Evolutionary conservation across 192 early-diverging fungal species (phyloP).

Genomic region (Coemansia sp.): DNA sequence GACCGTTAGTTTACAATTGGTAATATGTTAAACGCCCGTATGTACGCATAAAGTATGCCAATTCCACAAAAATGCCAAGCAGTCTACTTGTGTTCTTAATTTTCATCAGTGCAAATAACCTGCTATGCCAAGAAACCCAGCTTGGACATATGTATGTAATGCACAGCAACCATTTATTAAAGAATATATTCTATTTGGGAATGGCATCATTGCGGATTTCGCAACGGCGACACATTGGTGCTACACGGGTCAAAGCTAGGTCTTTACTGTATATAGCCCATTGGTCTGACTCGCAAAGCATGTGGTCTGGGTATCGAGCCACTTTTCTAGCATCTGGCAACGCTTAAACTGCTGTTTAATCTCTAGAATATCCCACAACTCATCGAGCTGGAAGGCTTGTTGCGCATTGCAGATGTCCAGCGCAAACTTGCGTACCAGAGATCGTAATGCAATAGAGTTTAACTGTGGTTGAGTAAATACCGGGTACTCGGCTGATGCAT

Average conservation of each 20-base stretch:
- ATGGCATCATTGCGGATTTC: too few relatives aligned
- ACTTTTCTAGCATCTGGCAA: constrained; percentile 23
- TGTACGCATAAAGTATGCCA: too few relatives aligned
- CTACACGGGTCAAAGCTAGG: not conserved
- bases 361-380: constrained; percentile 51
- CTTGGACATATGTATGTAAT: too few relatives aligned
- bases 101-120: too few relatives aligned
- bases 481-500: constrained; percentile 58
- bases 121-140: too few relatives aligned
- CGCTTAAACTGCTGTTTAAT: constrained; percentile 59
- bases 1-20: too few relatives aligned
- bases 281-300: not conserved
- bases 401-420: constrained; percentile 10
- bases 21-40: too few relatives aligned
- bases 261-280: not conserved
- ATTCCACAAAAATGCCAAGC: too few relatives aligned
- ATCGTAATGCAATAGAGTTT: constrained; percentile 24
- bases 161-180: too few relatives aligned
- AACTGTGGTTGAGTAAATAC: constrained; percentile 47
- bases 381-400: constrained; percentile 9
- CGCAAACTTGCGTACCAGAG: constrained; percentile 33
- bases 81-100: too few relatives aligned
- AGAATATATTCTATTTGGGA: too few relatives aligned
- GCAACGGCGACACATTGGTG: too few relatives aligned
- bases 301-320: constrained; percentile 16